Base-by-base conservation (phyloP, 805 yeast genomes). In the Candida nemodendra region DNA sequence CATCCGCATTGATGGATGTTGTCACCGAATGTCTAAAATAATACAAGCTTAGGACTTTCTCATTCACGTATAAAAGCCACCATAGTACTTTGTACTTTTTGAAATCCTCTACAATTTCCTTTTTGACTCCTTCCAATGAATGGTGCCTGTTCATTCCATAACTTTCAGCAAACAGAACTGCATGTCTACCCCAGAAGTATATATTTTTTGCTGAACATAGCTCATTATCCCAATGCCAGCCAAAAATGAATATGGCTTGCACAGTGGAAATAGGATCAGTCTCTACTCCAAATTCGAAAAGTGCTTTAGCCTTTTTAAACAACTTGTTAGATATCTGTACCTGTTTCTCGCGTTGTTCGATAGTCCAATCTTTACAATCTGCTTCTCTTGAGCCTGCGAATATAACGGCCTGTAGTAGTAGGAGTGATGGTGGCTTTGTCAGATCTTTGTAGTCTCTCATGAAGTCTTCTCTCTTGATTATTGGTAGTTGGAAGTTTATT, bases 161-260 rank as follows among this genome's bases (percentile, higher is more conserved):
- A 7, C 85, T 83, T 54, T 82, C 89, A 3, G 89, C 89, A 34
- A 81, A 67, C n/a, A 78, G 71, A 25, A 81, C 68, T 1, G 85
- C 89, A 5, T 78, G 74, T 24, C 83, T 66, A 4, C 81, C 73
- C 91, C 91, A 84, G 54, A 79, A 80, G 53, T 72, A 80, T 1
- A 79, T 71, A 52, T 81, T 82, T 33, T 78, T 76, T 18, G 24
- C 34, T 18, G 44, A 32, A 19, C 38, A 31, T 9, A 19, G 22
- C 13, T 21, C 9, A 8, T 23, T 18, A 13, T 38, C 38, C 22
- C 43, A 38, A 14, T 34, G 32, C 38, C 44, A 41, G 22, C 45
- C 35, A 16, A 47, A 30, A 9, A 37, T 33, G 16, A 35, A 17
- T 12, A 81, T 66, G 0, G 85, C 68, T 51, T 79, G 85, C 9